Evolutionary conservation across 2,329 filamentous ascomycete species (phyloP), one percentile per base, ranked within the genome.

Genomic region (Ophiostoma piceae): DNA sequence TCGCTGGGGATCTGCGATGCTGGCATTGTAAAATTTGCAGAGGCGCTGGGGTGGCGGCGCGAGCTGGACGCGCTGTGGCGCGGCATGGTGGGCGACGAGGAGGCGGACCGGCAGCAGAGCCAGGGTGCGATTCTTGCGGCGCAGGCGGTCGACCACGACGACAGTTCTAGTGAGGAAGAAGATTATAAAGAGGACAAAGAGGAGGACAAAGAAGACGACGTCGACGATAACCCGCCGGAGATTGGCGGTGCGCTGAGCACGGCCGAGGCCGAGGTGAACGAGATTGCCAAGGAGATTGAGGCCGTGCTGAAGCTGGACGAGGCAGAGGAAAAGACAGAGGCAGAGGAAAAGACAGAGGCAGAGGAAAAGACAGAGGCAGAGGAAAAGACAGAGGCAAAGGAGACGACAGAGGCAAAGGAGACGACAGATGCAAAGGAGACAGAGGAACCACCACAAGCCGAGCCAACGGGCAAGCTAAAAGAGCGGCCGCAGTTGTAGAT

Each of bases 31-130:
- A 88, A 87, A 77, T 82, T 99, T 47, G 94, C 94, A 1, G 84
- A 90, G 73, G 88, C 89, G 37, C 84, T 96, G 62, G 94, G 93
- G 0, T 99, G 95, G 95, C 79, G 85, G 9, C 87, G 92, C 1
- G 94, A 98, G 76, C 82, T 99, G 19, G 92, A 97, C 77, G 79
- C 77, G 2, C 75, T 92, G 68, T 98, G 93, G 93, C 83, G 87
- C 29, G 79, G 81, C 65, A 85, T 90, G 0, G 89, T 91, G 8
- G 87, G 90, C 3, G 81, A 88, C 32, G 81, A 85, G 72, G 83
- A 87, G 75, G 84, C 85, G 29, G 81, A 81, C 74, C 83, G 80
- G 71, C 84, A 85, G 75, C 74, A 81, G 71, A 79, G 76, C 54
- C 74, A 77, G 54, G 75, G 76, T 16, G 76, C 76, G 6, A 74